These are phyloP conservation scores for Eucalyptus pauciflora DNA, from an alignment of 345 rosid species.

Conservation along the genomic window DNA sequence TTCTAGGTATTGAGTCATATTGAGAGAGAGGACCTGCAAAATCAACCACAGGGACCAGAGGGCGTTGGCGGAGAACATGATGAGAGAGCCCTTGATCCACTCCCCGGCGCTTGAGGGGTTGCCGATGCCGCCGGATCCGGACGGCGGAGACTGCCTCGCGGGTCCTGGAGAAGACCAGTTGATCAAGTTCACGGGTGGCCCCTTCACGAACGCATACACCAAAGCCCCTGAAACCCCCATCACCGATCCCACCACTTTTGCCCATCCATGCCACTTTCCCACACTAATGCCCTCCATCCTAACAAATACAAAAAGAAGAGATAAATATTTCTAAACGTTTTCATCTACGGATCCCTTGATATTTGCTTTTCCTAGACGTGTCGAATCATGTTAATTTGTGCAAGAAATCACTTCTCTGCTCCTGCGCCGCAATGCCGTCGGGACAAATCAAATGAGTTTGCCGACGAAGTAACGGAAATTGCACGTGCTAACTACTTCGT, in stretches of 20 bases:
- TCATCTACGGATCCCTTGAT: neutral
- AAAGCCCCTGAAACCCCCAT: slow-evolving; percentile 57
- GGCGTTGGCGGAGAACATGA: slow-evolving; percentile 66
- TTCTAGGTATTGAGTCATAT: neutral
- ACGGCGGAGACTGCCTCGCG: neutral
- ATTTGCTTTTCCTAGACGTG: neutral
- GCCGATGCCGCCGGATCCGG: neutral
- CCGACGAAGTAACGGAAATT: neutral
- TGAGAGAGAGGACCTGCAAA: slow-evolving; percentile 42
- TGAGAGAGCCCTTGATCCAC: slow-evolving; percentile 59
- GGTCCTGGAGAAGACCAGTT: neutral
- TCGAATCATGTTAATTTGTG: neutral
- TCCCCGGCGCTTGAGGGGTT: neutral
- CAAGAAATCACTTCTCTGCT: neutral
- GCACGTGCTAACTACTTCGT: neutral
- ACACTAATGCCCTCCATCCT: neutral
- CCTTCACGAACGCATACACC: slow-evolving; percentile 71
- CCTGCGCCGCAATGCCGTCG: neutral
- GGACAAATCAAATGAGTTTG: neutral
- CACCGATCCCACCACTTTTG: slow-evolving; percentile 59
- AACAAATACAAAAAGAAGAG: neutral
- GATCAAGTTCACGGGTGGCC: slow-evolving; percentile 38
- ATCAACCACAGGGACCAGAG: slow-evolving; percentile 81
- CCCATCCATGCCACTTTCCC: slow-evolving; percentile 7
- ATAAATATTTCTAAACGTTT: neutral